Percentiles rank a stretch among this genome's conserved stretches.
These are phyloP conservation scores for Ulota crispa DNA, from an alignment of 225 moss, liverwort and hornwort genomes.

Conservation along the genomic window DNA sequence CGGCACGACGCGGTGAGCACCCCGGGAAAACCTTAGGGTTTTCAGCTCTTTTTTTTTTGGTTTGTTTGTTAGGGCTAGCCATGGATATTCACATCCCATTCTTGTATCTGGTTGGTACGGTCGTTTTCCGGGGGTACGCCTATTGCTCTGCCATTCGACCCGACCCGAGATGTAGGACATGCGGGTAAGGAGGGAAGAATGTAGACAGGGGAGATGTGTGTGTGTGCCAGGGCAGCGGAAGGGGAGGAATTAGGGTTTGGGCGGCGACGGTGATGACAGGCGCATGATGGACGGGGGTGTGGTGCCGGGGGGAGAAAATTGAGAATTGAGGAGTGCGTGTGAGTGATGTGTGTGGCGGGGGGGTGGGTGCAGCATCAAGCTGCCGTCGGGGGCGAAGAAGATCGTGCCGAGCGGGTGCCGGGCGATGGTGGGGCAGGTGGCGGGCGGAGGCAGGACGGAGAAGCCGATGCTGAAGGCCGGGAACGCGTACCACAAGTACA, in stretches of 20 bases:
- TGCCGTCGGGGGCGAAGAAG: constrained; percentile 87
- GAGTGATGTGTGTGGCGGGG: background rate
- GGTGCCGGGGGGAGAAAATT: background rate
- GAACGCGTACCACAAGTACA: constrained; percentile 85
- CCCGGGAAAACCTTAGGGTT: background rate
- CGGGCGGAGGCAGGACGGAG: constrained; percentile 84
- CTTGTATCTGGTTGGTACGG: background rate
- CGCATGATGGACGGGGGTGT: background rate
- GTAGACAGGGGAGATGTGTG: background rate
- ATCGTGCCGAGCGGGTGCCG: constrained; percentile 81
- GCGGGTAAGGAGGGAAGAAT: background rate
- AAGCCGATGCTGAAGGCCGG: constrained; percentile 90
- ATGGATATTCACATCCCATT: background rate
- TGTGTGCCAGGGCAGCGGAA: background rate
- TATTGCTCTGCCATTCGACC: background rate
- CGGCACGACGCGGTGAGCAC: constrained; percentile 46
- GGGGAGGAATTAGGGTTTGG: constrained; percentile 20
- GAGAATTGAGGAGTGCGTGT: background rate
- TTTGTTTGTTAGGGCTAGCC: too few relatives aligned
- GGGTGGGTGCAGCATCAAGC: constrained; percentile 55
- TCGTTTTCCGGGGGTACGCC: too few relatives aligned
- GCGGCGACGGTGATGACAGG: background rate
- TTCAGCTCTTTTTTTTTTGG: background rate
- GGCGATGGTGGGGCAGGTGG: constrained; percentile 91
- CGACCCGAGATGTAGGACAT: too few relatives aligned